A percentile compares a stretch with the other conserved stretches of the same genome.
Evolutionary conservation across 176 grass and related monocot genomes (phyloP).

Genomic region (Poa annua): DNA sequence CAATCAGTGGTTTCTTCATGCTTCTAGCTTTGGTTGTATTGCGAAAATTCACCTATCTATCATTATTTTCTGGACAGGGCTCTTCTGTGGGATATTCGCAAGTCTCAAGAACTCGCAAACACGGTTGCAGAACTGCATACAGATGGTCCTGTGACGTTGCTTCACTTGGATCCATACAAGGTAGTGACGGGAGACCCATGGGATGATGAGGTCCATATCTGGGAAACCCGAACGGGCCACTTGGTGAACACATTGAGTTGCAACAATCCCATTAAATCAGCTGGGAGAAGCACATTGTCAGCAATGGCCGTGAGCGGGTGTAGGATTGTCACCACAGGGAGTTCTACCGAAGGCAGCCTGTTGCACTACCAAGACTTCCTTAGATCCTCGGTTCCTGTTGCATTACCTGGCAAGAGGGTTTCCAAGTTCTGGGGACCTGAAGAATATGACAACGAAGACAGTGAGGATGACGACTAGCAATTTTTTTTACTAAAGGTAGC

Average conservation of each 20-base stretch:
- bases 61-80: slow-evolving; percentile 54
- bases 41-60: slow-evolving; percentile 14
- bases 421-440: slow-evolving; percentile 73
- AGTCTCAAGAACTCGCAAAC: slow-evolving; percentile 54
- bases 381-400: slow-evolving; percentile 48
- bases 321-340: slow-evolving; percentile 57
- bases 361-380: slow-evolving; percentile 67
- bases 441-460: not conserved
- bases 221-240: slow-evolving; percentile 55
- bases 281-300: slow-evolving; percentile 30
- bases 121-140: slow-evolving; percentile 67
- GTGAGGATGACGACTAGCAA: slow-evolving; percentile 24
- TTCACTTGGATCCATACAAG: slow-evolving; percentile 92
- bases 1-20: slow-evolving; percentile 3
- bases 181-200: slow-evolving; percentile 65
- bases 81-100: slow-evolving; percentile 89
- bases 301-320: slow-evolving; percentile 75
- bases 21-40: not conserved
- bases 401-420: slow-evolving; percentile 38
- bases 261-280: slow-evolving; percentile 29
- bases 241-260: slow-evolving; percentile 64
- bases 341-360: slow-evolving; percentile 27
- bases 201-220: slow-evolving; percentile 57
- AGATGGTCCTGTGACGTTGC: slow-evolving; percentile 56
- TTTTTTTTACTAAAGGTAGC: not conserved